Evolutionary conservation across 805 yeast species (phyloP), one percentile per base, ranked within the genome.

Genomic region (Metschnikowia bowlesiae): DNA sequence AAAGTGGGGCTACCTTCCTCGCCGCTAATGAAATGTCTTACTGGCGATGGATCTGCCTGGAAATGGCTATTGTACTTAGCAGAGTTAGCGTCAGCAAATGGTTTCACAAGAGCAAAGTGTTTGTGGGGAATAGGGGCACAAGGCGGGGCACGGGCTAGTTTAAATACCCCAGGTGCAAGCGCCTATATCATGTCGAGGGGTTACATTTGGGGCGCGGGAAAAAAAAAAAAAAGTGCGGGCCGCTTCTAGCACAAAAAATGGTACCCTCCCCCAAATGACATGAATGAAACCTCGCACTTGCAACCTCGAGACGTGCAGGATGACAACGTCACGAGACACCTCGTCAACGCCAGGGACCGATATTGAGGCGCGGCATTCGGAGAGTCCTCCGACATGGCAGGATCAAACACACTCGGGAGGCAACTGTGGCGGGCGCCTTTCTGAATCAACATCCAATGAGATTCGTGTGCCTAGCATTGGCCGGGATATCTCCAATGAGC

Each of bases 261-360:
- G 36, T 41, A 41, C 44, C 36, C 10, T 37, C 13, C 39, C 22
- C 22, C 44, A 14, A 36, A 36, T 16, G 39, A 26, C 39, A n/a
- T 31, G 14, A 32, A 41, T 41, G 44, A 34, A 33, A 41, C 44
- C 37, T 41, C 45, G 45, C 45, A 22, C 45, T 32, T 41, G 45
- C 37, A 41, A 41, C 45, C 45, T 41, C 30, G 31, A 2, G 3
- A 7, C 9, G 37, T 33, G 39, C 38, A 39, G 45, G 45, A 9
- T 11, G 2, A 13, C 30, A 13, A 34, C 10, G 13, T 13, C 11
- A 22, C 11, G 29, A 18, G 29, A 38, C 29, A 5, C 35, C 33
- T 16, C 39, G 28, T 36, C 28, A 18, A 36, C 28, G 39, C 9
- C 28, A 18, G 34, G 34, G n/a, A 32, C 34, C 34, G 5, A 3